phyloP scores from a whole-genome alignment of 1,284 basidiomycete genomes.

The Fistulina hepatica region DNA sequence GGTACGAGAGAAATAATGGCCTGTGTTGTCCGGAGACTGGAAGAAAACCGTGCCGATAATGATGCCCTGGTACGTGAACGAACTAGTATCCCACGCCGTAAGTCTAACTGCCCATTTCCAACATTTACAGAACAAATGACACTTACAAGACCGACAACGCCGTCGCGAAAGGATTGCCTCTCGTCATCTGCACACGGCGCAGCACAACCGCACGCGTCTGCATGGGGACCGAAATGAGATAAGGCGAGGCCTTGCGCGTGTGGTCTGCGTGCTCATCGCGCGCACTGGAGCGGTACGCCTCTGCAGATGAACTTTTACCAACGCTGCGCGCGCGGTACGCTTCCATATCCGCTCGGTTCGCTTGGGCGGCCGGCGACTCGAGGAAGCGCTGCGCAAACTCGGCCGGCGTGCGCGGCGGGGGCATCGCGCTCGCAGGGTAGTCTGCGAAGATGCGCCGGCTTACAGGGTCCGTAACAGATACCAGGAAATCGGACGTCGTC shows the following conservation, averaged over 20 bases:
- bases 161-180: constrained; percentile 39
- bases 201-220: constrained; percentile 59
- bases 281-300: constrained; percentile 39
- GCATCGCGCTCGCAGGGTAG: constrained; percentile 16
- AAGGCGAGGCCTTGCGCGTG: constrained; percentile 26
- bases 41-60: constrained; percentile 75
- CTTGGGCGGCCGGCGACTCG: constrained; percentile 26
- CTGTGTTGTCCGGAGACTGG: constrained; percentile 46
- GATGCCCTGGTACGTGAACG: constrained; percentile 54
- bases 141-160: constrained; percentile 26
- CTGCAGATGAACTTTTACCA: constrained; percentile 25
- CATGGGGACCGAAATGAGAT: constrained; percentile 41
- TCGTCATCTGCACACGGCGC: constrained; percentile 56
- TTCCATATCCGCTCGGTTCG: constrained; percentile 36
- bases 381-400: constrained; percentile 50
- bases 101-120: no score
- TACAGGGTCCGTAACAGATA: constrained; percentile 40
- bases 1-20: constrained; percentile 70
- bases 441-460: constrained; percentile 39
- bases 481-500: constrained; percentile 52
- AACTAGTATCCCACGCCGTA: constrained; percentile 21
- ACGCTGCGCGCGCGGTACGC: constrained; percentile 32
- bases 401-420: constrained; percentile 43
- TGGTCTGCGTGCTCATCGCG: constrained; percentile 39
- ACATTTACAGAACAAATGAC: constrained; percentile 10